These are phyloP conservation scores for Triangularia setosa DNA, from an alignment of 2,329 filamentous ascomycete genomes.

Conservation along the genomic window DNA sequence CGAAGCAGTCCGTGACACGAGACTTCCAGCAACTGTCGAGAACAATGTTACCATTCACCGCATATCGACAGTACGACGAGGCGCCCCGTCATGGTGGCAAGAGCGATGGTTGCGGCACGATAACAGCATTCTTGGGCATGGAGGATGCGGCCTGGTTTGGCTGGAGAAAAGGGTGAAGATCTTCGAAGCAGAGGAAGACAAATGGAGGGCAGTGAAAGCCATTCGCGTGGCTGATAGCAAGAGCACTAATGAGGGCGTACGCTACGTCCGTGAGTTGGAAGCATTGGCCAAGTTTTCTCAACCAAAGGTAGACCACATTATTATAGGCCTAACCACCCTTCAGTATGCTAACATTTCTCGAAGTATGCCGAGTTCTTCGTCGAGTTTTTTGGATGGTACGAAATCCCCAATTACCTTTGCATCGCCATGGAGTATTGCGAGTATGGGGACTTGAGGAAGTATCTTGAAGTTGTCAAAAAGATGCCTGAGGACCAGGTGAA, in stretches of 20 bases:
- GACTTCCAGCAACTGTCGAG: constrained; percentile 15
- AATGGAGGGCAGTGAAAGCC: constrained; percentile 10
- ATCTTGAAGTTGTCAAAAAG: constrained; percentile 11
- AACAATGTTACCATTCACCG: constrained; percentile 5
- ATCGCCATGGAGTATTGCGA: constrained; percentile 29
- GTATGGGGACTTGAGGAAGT: constrained; percentile 21
- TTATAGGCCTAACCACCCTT: neutral
- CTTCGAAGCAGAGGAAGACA: neutral
- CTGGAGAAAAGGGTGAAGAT: constrained; percentile 10
- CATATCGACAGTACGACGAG: neutral
- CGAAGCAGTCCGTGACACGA: constrained; percentile 6
- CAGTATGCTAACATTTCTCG: neutral
- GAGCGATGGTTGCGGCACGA: constrained; percentile 16
- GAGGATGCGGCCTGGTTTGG: constrained; percentile 20
- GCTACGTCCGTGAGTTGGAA: constrained; percentile 22
- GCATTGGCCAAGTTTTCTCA: constrained; percentile 26
- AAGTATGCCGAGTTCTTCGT: constrained; percentile 27
- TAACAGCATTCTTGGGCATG: constrained; percentile 14
- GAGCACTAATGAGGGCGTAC: neutral
- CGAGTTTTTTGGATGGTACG: constrained; percentile 27
- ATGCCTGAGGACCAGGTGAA: constrained; percentile 21
- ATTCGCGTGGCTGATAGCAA: constrained; percentile 16
- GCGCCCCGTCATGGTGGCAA: constrained; percentile 8
- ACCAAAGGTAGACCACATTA: neutral
- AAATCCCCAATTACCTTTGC: constrained; percentile 12